Percentiles rank a stretch among this genome's conserved stretches.
phyloP scores from a whole-genome alignment of 2,329 filamentous ascomycete species.

The Botrytis galanthina region DNA sequence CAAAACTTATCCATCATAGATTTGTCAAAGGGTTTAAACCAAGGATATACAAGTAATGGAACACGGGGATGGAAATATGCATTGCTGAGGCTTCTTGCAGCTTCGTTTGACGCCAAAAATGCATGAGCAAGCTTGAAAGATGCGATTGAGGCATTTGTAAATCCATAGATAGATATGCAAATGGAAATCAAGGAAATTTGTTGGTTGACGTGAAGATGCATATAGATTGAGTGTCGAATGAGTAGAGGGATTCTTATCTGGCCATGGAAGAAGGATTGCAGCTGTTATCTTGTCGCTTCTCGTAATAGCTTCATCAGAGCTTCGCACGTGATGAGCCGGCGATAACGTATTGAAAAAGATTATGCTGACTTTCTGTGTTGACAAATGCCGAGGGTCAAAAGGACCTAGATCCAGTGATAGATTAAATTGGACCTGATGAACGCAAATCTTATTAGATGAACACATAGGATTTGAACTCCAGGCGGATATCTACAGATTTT shows the following conservation, averaged over 20 bases:
- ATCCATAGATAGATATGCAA: neutral
- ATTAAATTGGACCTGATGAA: neutral
- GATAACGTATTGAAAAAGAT: slow-evolving; percentile 6
- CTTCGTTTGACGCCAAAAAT: slow-evolving; percentile 9
- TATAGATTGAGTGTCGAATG: slow-evolving; percentile 6
- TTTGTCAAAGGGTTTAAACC: slow-evolving; percentile 7
- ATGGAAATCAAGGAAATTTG: neutral
- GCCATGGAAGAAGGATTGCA: slow-evolving; percentile 9
- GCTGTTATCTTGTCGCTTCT: slow-evolving; percentile 20
- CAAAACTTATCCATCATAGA: slow-evolving; percentile 1
- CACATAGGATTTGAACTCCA: neutral
- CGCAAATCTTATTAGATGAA: neutral
- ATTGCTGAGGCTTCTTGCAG: slow-evolving; percentile 6
- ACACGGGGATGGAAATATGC: slow-evolving; percentile 1
- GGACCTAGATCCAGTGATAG: neutral
- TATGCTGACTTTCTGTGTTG: slow-evolving; percentile 1
- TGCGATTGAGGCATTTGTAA: neutral
- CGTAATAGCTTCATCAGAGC: slow-evolving; percentile 18
- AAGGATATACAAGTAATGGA: slow-evolving; percentile 1
- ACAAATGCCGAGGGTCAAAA: neutral
- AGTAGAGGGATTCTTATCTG: slow-evolving; percentile 18
- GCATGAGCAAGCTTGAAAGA: neutral
- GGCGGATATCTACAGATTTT: slow-evolving; percentile 1
- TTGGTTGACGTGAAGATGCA: neutral
- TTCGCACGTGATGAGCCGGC: slow-evolving; percentile 8